Conservation (phyloP, 2,329 filamentous ascomycete species). For the Penicillium sp. region DNA sequence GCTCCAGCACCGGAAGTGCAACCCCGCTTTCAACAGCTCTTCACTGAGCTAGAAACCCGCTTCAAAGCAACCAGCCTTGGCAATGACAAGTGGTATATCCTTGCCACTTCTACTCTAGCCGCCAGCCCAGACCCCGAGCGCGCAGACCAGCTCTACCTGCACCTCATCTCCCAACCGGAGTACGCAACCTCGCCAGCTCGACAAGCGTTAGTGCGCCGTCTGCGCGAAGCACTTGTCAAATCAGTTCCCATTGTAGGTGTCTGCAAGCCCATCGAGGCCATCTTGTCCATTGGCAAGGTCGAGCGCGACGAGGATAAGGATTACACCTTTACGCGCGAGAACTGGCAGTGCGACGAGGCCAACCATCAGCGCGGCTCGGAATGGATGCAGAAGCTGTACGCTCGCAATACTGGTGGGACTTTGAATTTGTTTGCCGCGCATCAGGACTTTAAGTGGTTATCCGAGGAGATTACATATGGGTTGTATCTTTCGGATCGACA, state of each 20-base stretch:
- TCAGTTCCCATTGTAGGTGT: conserved; percentile 60
- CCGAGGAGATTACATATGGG: conserved; percentile 71
- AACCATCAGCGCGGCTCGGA: conserved; percentile 55
- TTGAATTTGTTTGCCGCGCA: conserved; percentile 34
- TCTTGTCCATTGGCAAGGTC: conserved; percentile 55
- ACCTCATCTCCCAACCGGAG: conserved; percentile 55
- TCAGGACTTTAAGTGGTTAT: conserved; percentile 65
- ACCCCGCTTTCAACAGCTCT: conserved; percentile 30
- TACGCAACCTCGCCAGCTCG: conserved; percentile 31
- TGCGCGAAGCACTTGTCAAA: conserved; percentile 61
- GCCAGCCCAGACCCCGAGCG: conserved; percentile 55
- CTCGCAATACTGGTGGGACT: conserved; percentile 45
- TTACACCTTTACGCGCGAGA: conserved; percentile 53
- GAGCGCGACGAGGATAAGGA: conserved; percentile 61
- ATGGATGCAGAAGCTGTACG: conserved; percentile 61
- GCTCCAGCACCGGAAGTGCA: conserved; percentile 18
- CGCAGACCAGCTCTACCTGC: conserved; percentile 56
- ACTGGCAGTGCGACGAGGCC: conserved; percentile 59
- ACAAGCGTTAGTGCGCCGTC: conserved; percentile 36
- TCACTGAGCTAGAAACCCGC: conserved; percentile 29
- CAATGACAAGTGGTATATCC: conserved; percentile 35
- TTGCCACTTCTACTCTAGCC: conserved; percentile 46
- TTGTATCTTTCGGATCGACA: conserved; percentile 49
- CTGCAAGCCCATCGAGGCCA: conserved; percentile 62
- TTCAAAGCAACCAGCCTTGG: conserved; percentile 28